Base-by-base conservation (phyloP, 306 rosid species). In the Pterocarpus santalinus region DNA sequence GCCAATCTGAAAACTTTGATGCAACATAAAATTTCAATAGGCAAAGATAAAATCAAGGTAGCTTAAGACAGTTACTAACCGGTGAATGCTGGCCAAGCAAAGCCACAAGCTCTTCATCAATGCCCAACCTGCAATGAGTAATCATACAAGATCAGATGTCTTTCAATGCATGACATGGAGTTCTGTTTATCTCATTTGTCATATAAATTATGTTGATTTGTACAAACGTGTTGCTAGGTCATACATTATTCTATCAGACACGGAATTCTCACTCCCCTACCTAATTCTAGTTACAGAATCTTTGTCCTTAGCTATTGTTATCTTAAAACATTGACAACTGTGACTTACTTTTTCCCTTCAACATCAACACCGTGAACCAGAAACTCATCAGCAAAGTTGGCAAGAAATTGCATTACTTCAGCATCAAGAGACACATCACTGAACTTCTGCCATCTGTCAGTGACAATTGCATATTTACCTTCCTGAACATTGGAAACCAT, bases 361-460 rank as follows among this genome's bases (percentile, higher is more conserved):
- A 95, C 98, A 80, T 95, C 99, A 56, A 95, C 98, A 39, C 99
- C 98, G 49, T 95, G 99, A 75, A 93, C 98, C 60, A 95, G 88
- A 89, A 95, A 95, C 75, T 95, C 99, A 49, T 93, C 97, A 1
- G 99, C 99, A 80, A 87, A 93, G 69, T 80, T 80, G 81, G 94
- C 97, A 81, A 93, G 97, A 86, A 91, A 91, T 53, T 85, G 84
- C 88, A 89, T 83, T 43, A 93, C 82, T 82, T 86, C 67, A 28
- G 86, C 81, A 60, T 90, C 87, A 72, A 91, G 92, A 71, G 70
- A 88, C 60, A 93, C 94, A 78, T 91, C 96, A 66, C 96, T 93
- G 83, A 95, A 95, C 86, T 91, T 95, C 88, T 95, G 98, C 96
- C 99, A 95, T 86, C 98, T 89, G 79, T 95, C 97, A 7, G 96